Evolutionary conservation across 2,329 filamentous ascomycete species (phyloP), one percentile per base, ranked within the genome.

Genomic region (Aspergillus chevalieri): DNA sequence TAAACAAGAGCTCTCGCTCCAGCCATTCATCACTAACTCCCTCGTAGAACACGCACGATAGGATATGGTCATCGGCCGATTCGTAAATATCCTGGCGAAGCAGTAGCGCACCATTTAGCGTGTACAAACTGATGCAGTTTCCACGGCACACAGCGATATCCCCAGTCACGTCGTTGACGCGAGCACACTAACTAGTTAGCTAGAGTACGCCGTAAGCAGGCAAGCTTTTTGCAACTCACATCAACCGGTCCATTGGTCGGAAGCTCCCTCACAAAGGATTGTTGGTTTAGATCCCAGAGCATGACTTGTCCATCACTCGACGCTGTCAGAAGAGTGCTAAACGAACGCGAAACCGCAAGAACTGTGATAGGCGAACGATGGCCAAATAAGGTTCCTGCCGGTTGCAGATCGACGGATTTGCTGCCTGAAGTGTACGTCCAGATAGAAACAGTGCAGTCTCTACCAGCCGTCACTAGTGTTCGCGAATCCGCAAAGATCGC

Each of bases 271-370:
- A 97, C 84, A 61, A 95, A 95, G 47, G 89, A 87, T 10, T 90
- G 81, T 14, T 89, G 83, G 67, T 97, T 98, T 3, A 98, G 78
- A 66, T 97, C 93, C 93, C 93, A 98, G 3, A 97, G 76, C 61
- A 95, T 84, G 9, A 91, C 84, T 36, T 88, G 84, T 0, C 91
- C 91, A 62, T 95, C 89, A 0, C 79, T 79, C 0, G 87, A 91
- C 1, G 87, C 86, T 1, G 90, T 94, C 3, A 97, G 78, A 47
- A 98, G 82, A 0, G 90, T 87, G 63, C 89, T 91, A 67, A 96
- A 94, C 0, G 89, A 87, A 54, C 90, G 86, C 36, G 89, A 94
- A 2, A 92, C 85, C 0, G 91, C 88, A 44, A 98, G 84, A 1
- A 83, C 82, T 2, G 83, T 89, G 14, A 97, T 87, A 0, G 91